phyloP scores from a whole-genome alignment of 805 yeast genomes.

The Barnettozyma vustinii region DNA sequence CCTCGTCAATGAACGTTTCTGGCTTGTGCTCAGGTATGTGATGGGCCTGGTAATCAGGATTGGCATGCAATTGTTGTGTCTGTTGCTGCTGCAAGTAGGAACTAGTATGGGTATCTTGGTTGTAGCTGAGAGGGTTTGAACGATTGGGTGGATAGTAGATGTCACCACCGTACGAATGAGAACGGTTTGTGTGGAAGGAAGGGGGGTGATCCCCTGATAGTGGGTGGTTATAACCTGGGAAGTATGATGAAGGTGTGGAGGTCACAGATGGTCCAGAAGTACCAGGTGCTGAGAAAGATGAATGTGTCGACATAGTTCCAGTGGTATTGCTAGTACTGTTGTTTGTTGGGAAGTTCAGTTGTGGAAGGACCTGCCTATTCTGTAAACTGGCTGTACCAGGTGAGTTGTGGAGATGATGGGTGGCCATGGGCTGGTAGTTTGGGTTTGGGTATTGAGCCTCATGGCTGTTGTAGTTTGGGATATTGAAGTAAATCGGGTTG shows the following conservation, averaged over 20 bases:
- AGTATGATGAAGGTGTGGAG: background rate
- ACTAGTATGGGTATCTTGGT: background rate
- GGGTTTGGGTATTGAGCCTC: slow-evolving; percentile 2
- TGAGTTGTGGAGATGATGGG: background rate
- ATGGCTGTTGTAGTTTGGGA: background rate
- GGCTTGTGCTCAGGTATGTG: slow-evolving; percentile 1
- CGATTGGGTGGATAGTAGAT: slow-evolving; percentile 1
- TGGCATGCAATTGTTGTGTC: background rate
- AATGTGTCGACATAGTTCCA: background rate
- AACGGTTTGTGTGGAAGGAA: slow-evolving; percentile 2
- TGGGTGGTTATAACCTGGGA: background rate
- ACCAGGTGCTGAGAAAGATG: slow-evolving; percentile 2
- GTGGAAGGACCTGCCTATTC: slow-evolving; percentile 10
- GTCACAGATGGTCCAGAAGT: background rate
- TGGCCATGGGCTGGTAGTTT: slow-evolving; percentile 3
- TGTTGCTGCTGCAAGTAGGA: slow-evolving; percentile 1
- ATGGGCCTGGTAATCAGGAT: background rate
- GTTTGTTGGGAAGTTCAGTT: slow-evolving; percentile 10
- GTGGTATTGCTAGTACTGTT: background rate
- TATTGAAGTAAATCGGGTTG: slow-evolving; percentile 1
- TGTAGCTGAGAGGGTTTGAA: background rate
- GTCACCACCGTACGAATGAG: slow-evolving; percentile 10
- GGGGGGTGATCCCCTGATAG: background rate
- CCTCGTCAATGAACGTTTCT: slow-evolving; percentile 31
- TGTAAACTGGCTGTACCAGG: background rate